A percentile compares a stretch with the other conserved stretches of the same genome.
Evolutionary conservation across 176 grass and related monocot species (phyloP).

Genomic region (Phyllostachys edulis): DNA sequence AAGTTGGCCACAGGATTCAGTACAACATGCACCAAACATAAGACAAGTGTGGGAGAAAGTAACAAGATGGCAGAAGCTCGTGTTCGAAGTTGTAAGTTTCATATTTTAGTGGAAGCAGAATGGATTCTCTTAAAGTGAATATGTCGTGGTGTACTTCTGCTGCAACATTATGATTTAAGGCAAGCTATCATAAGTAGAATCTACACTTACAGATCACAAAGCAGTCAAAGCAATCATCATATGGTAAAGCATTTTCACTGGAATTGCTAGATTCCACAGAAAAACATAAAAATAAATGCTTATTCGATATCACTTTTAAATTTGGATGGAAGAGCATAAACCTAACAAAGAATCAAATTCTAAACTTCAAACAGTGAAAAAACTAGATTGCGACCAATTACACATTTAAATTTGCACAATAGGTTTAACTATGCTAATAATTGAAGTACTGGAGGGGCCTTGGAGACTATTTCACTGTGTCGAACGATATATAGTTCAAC

Average conservation of each 20-base stretch:
- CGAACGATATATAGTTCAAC: background rate
- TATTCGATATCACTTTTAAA: background rate
- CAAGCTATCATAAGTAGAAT: background rate
- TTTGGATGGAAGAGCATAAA: slow-evolving; percentile 4
- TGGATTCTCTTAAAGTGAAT: background rate
- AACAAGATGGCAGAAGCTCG: background rate
- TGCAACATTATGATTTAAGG: background rate
- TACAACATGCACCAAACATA: background rate
- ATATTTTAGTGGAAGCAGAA: slow-evolving; percentile 4
- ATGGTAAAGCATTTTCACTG: background rate
- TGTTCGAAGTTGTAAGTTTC: background rate
- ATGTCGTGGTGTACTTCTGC: background rate
- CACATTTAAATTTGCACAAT: background rate
- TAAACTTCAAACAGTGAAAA: background rate
- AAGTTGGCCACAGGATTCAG: background rate
- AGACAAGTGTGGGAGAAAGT: background rate
- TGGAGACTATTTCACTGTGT: background rate
- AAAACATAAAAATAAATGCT: background rate
- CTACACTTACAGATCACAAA: background rate
- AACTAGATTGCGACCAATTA: background rate
- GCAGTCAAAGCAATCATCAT: background rate
- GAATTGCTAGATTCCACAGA: background rate
- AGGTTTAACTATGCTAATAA: background rate
- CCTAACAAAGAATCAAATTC: background rate
- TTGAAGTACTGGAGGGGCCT: background rate